Base-by-base conservation (phyloP, 768 basidiomycete genomes). In the Hemileccinum impolitum region DNA sequence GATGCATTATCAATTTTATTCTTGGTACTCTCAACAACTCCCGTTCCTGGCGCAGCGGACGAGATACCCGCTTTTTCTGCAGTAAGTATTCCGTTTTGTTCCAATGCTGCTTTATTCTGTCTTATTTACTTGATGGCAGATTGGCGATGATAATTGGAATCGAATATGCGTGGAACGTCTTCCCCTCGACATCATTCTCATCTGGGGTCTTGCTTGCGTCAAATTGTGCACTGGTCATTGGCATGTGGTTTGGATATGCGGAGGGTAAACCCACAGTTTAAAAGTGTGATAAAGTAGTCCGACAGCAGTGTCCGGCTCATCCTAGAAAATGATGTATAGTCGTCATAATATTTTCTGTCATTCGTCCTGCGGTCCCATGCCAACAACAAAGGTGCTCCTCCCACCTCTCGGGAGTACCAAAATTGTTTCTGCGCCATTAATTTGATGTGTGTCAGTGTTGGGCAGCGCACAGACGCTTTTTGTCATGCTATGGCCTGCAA, bases 1-100 rank as follows among this genome's bases (percentile, higher is more conserved):
- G 10, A 71, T 99, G 38, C 96, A 99, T 64, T 97, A 97, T 64
- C 96, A 99, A 58, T 99, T 99, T 69, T 96, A 96, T 66, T 85
- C 90, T 6, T 99, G 96, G 96, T 97, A 97, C 64, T 90, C 87
- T 10, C 86, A 90, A 48, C 91, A 94, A 59, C 66, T 95, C 30
- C 92, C 95, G 1, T 85, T 94, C 62, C 67, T 98, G 25, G 72
- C 81, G 4, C 94, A 84, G 78, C 82, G 82, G 62, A 85, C 87
- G 5, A 75, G 69, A 45, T 88, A 80, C 64, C 86, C 87, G 14
- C 41, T 78, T 13, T 25, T 70, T 23, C 15, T 87, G 32, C 87
- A 82, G 90, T 89, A 60, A 52, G 79, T 69, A 39, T 51, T 35
- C 43, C 53, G 25, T 25, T 19, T 17, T 43, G 23, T 47, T 40